These are phyloP conservation scores for Astrephomene gubernaculifera DNA, from an alignment of 139 green algal species.

Conservation along the genomic window DNA sequence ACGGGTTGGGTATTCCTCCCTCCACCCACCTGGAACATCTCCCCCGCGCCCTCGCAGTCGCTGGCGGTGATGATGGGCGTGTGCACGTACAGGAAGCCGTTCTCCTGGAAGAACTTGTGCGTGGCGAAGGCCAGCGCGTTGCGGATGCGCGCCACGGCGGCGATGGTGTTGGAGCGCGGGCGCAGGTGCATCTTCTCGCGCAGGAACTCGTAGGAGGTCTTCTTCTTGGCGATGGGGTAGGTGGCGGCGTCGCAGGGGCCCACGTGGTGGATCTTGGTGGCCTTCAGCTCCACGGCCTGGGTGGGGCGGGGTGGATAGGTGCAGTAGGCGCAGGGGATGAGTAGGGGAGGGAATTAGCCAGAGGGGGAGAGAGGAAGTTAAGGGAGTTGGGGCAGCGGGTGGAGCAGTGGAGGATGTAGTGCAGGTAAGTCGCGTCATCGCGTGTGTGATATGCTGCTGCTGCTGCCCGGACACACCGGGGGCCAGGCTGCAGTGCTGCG, in stretches of 20 bases:
- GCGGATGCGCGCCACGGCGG: slow-evolving; percentile 93
- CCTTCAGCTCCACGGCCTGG: slow-evolving; percentile 90
- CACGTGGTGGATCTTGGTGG: slow-evolving; percentile 82
- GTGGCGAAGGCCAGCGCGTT: slow-evolving; percentile 96
- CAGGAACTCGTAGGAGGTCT: slow-evolving; percentile 93
- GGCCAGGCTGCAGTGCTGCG: no score
- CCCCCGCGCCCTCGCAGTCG: slow-evolving; percentile 97
- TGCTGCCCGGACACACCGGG: no score
- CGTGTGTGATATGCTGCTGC: no score
- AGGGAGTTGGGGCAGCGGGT: no score
- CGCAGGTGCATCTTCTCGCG: slow-evolving; percentile 94
- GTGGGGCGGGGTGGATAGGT: background rate
- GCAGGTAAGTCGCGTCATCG: no score
- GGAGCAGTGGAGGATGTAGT: no score
- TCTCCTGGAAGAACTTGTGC: slow-evolving; percentile 77
- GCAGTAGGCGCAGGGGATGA: no score
- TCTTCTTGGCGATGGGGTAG: slow-evolving; percentile 98
- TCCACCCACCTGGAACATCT: slow-evolving; percentile 97
- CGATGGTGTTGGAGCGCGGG: slow-evolving; percentile 96
- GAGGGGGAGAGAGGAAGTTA: background rate
- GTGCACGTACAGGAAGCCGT: slow-evolving; percentile 98
- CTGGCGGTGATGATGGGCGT: slow-evolving; percentile 95
- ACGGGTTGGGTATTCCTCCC: no score
- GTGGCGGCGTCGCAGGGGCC: slow-evolving; percentile 84
- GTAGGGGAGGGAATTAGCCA: background rate